A percentile compares a stretch with the other conserved stretches of the same genome.
Conservation (phyloP, 495 filamentous ascomycete genomes). For the Xylaria bambusicola region DNA sequence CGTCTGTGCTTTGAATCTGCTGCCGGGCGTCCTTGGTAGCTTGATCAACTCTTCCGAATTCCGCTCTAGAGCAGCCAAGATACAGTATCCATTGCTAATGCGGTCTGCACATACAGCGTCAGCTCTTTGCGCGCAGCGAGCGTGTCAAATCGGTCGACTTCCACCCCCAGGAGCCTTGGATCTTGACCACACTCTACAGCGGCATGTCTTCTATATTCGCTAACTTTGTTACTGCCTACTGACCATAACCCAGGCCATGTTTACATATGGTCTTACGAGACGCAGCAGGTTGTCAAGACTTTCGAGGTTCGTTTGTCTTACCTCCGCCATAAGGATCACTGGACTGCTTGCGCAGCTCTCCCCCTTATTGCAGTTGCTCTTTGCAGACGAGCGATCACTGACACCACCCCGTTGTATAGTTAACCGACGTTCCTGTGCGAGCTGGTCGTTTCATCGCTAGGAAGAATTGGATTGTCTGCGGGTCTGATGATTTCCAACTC, state of each 20-base stretch:
- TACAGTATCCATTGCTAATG: conserved; percentile 25
- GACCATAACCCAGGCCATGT: conserved; percentile 71
- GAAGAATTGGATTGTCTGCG: conserved; percentile 99
- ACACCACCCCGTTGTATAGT: conserved; percentile 29
- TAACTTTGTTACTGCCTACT: background rate
- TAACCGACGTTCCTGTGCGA: conserved; percentile 97
- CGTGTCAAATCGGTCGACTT: conserved; percentile 98
- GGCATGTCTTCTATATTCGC: conserved; percentile 48
- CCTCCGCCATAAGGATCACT: no score
- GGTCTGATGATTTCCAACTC: conserved; percentile 97
- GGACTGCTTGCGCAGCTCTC: no score
- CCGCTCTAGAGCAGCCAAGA: background rate
- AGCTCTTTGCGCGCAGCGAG: conserved; percentile 82
- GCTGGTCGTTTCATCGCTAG: conserved; percentile 95
- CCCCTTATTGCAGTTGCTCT: background rate
- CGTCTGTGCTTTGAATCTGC: conserved; percentile 19
- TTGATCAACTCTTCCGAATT: background rate
- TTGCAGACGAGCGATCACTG: background rate
- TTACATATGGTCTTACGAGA: conserved; percentile 99
- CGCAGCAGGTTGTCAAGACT: conserved; percentile 95
- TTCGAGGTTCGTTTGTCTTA: conserved; percentile 70
- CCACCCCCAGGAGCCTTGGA: conserved; percentile 95
- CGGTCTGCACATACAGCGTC: conserved; percentile 59
- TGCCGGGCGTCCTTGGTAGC: background rate
- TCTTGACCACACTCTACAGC: conserved; percentile 94